phyloP scores from a whole-genome alignment of 371 early-diverging fungal species.

The Mortierella sp. region DNA sequence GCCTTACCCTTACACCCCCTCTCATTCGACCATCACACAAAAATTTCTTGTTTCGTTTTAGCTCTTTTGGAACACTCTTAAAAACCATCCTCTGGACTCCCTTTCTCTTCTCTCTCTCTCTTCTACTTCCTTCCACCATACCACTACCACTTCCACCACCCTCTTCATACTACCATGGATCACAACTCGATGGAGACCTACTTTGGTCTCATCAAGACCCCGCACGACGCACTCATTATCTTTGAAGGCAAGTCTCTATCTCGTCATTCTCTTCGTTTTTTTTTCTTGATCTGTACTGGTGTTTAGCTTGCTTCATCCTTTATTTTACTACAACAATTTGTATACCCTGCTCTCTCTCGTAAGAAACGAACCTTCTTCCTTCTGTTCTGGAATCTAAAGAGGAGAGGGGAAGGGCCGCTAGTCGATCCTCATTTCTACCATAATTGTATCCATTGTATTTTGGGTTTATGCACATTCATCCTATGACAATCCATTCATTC shows the following conservation, averaged over 20 bases:
- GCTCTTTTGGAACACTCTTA: constrained; percentile 11
- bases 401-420: not conserved
- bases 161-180: constrained; percentile 22
- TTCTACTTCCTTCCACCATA: not conserved
- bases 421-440: not conserved
- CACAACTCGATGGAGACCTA: constrained; percentile 76
- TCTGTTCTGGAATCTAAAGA: constrained; percentile 7
- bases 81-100: no score
- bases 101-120: not conserved
- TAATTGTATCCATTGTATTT: not conserved
- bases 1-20: constrained; percentile 7
- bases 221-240: constrained; percentile 84
- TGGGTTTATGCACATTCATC: not conserved
- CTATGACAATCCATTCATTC: not conserved
- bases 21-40: constrained; percentile 5
- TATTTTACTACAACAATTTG: constrained; percentile 82
- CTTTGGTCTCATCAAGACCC: constrained; percentile 81
- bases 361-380: no score
- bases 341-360: no score
- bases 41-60: constrained; percentile 19
- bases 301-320: constrained; percentile 68
- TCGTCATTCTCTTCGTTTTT: not conserved
- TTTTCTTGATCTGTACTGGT: not conserved
- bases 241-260: constrained; percentile 70
- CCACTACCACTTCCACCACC: not conserved